A percentile compares a stretch with the other conserved stretches of the same genome.
These are phyloP conservation scores for Annulohypoxylon truncatum DNA, from an alignment of 2,329 filamentous ascomycete species.

Conservation along the genomic window DNA sequence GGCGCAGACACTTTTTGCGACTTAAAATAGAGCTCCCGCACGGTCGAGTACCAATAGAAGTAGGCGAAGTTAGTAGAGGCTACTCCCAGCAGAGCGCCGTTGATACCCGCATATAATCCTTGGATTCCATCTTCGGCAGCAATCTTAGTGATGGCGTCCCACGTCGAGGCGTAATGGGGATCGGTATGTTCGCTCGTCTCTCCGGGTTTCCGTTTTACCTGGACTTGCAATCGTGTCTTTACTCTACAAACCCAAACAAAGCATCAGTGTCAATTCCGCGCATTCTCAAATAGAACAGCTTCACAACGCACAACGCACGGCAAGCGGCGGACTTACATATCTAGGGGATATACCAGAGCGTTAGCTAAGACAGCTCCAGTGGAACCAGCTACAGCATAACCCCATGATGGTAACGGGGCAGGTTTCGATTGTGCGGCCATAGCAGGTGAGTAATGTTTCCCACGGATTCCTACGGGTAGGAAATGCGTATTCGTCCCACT, in stretches of 20 bases:
- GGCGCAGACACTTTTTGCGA: conserved; percentile 62
- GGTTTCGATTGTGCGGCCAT: conserved; percentile 73
- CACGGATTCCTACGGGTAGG: conserved; percentile 4
- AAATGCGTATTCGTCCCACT: conserved; percentile 9
- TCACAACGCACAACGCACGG: neutral
- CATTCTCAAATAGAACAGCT: neutral
- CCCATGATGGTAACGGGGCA: conserved; percentile 85
- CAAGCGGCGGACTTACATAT: conserved; percentile 76
- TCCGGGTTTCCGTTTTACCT: conserved; percentile 75
- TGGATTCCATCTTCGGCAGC: conserved; percentile 79
- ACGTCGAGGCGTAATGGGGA: conserved; percentile 84
- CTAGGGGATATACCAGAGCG: conserved; percentile 92
- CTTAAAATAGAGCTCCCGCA: conserved; percentile 82
- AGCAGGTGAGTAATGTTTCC: conserved; percentile 20
- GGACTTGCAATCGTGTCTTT: conserved; percentile 95
- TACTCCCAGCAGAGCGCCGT: conserved; percentile 87
- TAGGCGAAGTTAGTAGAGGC: conserved; percentile 99
- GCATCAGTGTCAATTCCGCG: conserved; percentile 28
- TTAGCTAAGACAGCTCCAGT: conserved; percentile 95
- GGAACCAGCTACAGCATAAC: conserved; percentile 89
- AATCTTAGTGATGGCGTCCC: conserved; percentile 91
- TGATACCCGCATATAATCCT: conserved; percentile 90
- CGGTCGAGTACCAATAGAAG: conserved; percentile 98
- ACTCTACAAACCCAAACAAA: conserved; percentile 67
- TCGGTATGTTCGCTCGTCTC: conserved; percentile 60